A percentile compares a stretch with the other conserved stretches of the same genome.
These are phyloP conservation scores for Ascochyta clinopodiicola DNA, from an alignment of 2,329 filamentous ascomycete genomes.

Conservation along the genomic window DNA sequence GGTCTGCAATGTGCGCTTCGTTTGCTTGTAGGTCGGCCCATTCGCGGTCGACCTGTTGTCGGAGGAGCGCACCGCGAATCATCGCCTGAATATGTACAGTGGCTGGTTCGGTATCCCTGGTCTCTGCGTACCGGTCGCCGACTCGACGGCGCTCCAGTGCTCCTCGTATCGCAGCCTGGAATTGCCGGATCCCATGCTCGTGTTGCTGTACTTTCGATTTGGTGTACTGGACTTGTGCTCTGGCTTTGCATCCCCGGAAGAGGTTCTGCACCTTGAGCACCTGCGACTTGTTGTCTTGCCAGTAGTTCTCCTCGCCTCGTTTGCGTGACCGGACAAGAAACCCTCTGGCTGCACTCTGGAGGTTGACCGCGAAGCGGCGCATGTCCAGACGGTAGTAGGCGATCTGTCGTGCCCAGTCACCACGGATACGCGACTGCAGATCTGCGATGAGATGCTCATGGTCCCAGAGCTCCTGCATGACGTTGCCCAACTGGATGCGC, in stretches of 20 bases:
- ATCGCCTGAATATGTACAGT: slow-evolving; percentile 59
- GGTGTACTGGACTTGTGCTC: slow-evolving; percentile 53
- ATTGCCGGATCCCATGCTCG: slow-evolving; percentile 54
- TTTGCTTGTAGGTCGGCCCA: slow-evolving; percentile 49
- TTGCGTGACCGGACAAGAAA: slow-evolving; percentile 73
- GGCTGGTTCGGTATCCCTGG: slow-evolving; percentile 67
- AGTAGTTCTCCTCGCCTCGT: slow-evolving; percentile 68
- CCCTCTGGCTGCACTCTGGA: slow-evolving; percentile 82
- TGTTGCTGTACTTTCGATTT: slow-evolving; percentile 57
- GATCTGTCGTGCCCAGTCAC: slow-evolving; percentile 85
- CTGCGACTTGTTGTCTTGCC: slow-evolving; percentile 72
- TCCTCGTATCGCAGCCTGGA: slow-evolving; percentile 65
- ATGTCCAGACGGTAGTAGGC: slow-evolving; percentile 82
- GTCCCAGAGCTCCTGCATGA: slow-evolving; percentile 92
- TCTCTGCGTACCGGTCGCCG: slow-evolving; percentile 64
- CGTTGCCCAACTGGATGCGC: slow-evolving; percentile 76
- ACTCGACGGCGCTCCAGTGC: slow-evolving; percentile 52
- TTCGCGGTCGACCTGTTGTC: slow-evolving; percentile 59
- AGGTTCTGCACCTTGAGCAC: slow-evolving; percentile 84
- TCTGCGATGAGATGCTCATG: slow-evolving; percentile 78
- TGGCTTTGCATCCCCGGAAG: slow-evolving; percentile 68
- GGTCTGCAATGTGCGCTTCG: slow-evolving; percentile 55
- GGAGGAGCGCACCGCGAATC: slow-evolving; percentile 71
- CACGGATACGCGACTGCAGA: slow-evolving; percentile 84
- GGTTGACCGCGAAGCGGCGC: slow-evolving; percentile 76